These are phyloP conservation scores for Vitis hybrid DNA, from an alignment of 177 flowering plant species.

Conservation along the genomic window DNA sequence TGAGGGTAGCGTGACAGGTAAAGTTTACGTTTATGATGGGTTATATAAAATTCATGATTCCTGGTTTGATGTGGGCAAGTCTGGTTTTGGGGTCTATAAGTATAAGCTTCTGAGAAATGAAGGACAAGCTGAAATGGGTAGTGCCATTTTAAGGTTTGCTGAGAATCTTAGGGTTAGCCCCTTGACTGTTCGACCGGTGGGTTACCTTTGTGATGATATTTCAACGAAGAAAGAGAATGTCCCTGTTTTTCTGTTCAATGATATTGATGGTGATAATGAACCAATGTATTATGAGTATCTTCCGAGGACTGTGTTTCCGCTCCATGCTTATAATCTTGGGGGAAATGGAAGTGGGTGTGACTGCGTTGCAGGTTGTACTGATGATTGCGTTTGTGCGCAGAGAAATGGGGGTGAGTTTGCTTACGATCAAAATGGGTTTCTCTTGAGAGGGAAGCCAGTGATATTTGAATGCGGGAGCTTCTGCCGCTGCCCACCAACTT, in stretches of 20 bases:
- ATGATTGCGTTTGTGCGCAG: constrained; percentile 57
- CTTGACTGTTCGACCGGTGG: constrained; percentile 46
- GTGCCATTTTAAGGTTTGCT: constrained; percentile 56
- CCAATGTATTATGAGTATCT: constrained; percentile 67
- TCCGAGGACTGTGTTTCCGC: constrained; percentile 50
- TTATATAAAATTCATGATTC: constrained; percentile 60
- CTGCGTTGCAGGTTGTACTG: constrained; percentile 52
- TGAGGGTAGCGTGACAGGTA: constrained; percentile 42
- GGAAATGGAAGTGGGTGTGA: constrained; percentile 49
- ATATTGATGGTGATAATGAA: constrained; percentile 54
- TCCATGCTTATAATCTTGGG: constrained; percentile 27
- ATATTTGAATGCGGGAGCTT: constrained; percentile 77
- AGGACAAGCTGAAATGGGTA: constrained; percentile 82
- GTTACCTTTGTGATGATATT: constrained; percentile 65
- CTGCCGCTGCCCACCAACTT: constrained; percentile 74
- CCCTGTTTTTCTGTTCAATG: constrained; percentile 70
- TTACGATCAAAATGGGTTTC: constrained; percentile 68
- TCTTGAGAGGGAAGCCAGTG: constrained; percentile 77
- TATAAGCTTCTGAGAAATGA: constrained; percentile 65
- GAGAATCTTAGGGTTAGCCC: constrained; percentile 44
- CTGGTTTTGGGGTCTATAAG: constrained; percentile 89
- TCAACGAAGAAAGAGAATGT: constrained; percentile 61
- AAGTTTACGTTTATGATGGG: constrained; percentile 87
- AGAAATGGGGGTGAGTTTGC: constrained; percentile 83
- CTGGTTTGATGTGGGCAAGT: constrained; percentile 85